These are phyloP conservation scores for Linum trigynum DNA, from an alignment of 345 rosid species.

Conservation along the genomic window DNA sequence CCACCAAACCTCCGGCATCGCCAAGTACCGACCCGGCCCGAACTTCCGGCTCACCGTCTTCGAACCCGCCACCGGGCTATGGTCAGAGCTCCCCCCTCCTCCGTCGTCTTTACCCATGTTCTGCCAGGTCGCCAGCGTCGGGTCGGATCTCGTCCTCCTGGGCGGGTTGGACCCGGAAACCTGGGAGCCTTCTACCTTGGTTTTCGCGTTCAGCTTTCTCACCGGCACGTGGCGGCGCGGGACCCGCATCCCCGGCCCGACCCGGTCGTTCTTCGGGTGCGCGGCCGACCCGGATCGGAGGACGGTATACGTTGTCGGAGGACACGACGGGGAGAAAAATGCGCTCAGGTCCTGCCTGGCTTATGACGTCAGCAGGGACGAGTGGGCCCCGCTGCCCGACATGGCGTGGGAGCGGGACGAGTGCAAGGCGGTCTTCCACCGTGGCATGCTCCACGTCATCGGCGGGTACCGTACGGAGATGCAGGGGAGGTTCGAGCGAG, in stretches of 20 bases:
- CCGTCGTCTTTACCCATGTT: conserved; percentile 56
- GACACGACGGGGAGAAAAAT: conserved; percentile 58
- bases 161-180: conserved; percentile 71
- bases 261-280: conserved; percentile 54
- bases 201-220: conserved; percentile 42
- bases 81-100: conserved; percentile 48
- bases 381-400: conserved; percentile 53
- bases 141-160: conserved; percentile 54
- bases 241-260: conserved; percentile 52
- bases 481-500: conserved; percentile 56
- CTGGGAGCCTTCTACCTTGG: conserved; percentile 46
- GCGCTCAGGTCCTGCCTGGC: conserved; percentile 53
- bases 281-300: conserved; percentile 46
- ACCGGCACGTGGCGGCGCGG: conserved; percentile 58
- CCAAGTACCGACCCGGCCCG: conserved; percentile 24
- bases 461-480: conserved; percentile 67
- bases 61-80: conserved; percentile 44
- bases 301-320: conserved; percentile 59
- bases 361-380: conserved; percentile 49
- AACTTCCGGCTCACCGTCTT: conserved; percentile 33
- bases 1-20: conserved; percentile 1
- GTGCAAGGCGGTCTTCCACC: conserved; percentile 49
- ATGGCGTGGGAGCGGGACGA: conserved; percentile 73
- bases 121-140: conserved; percentile 44
- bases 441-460: conserved; percentile 58